Evolutionary conservation across 768 basidiomycete species (phyloP), one percentile per base, ranked within the genome.

Genomic region (Podaxis carcinomalis): DNA sequence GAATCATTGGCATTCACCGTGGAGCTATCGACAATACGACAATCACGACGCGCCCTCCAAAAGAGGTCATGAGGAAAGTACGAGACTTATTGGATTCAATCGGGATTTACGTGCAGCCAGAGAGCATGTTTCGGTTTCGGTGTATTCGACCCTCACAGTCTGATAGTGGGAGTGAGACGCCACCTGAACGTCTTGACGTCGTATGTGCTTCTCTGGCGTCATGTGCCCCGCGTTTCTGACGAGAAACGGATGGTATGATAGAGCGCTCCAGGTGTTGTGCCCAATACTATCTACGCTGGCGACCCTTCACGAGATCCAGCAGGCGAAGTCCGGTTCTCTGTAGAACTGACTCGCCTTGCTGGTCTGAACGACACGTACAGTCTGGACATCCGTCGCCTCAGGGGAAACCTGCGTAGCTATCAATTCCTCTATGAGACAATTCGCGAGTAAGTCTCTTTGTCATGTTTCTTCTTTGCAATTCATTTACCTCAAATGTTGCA

Each of bases 251-350:
- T 19, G 47, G 6, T 25, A 13, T 27, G 10, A 23, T 23, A 58
- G 57, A 16, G 35, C 21, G 13, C 47, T 23, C 21, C 19, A 28
- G 46, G 36, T 44, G 11, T 32, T 7, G 37, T 35, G 16, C 37
- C 52, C 2, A 40, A 11, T 28, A 37, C 53, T 2, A 61, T 61
- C 5, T 61, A 61, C n/a, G 40, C 59, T 10, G 7, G 21, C 5
- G 46, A 61, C 44, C 64, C 72, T 39, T 69, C 81, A 4, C 83
- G 89, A 61, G 95, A 98, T 68, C 79, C 84, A 39, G 90, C 89
- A 37, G 95, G 92, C 67, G 95, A 98, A 80, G 92, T 98, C 60
- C 86, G 90, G 60, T 96, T 98, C 76, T 90, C 88, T 3, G 87
- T 97, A 61, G 96, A 98, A 77, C 76, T 98, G 44, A 97, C 95